Conservation (phyloP, 2,329 filamentous ascomycete species). For the Arthroderma uncinatum region DNA sequence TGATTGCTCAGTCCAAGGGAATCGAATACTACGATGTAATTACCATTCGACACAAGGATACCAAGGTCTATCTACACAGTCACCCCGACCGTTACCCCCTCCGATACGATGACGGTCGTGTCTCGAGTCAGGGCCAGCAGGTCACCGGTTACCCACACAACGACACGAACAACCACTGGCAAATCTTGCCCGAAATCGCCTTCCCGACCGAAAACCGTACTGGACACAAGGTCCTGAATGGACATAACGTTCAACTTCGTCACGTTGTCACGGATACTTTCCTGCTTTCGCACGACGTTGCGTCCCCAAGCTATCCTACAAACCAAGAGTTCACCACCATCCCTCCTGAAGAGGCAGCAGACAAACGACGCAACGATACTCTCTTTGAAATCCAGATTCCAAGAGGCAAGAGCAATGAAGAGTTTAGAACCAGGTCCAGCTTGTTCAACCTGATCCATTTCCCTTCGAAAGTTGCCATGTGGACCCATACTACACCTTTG, state of each 20-base stretch:
- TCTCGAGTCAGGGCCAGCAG: conserved; percentile 95
- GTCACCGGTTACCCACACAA: conserved; percentile 97
- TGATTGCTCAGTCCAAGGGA: conserved; percentile 74
- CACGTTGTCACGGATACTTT: conserved; percentile 77
- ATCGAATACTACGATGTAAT: conserved; percentile 87
- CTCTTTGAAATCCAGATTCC: conserved; percentile 89
- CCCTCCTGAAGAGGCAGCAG: conserved; percentile 57
- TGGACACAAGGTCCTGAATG: conserved; percentile 62
- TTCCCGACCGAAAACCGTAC: conserved; percentile 44
- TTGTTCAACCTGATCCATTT: conserved; percentile 95
- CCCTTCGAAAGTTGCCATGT: conserved; percentile 96
- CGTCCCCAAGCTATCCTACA: conserved; percentile 88
- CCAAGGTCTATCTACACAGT: conserved; percentile 90
- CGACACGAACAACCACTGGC: conserved; percentile 98
- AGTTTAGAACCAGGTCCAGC: conserved; percentile 81
- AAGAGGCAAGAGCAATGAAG: conserved; percentile 64
- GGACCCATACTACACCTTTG: conserved; percentile 91
- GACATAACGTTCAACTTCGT: conserved; percentile 74
- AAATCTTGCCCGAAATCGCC: conserved; percentile 61
- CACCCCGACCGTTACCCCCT: conserved; percentile 82
- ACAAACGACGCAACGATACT: conserved; percentile 71
- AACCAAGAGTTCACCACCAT: conserved; percentile 98
- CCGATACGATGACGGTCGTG: conserved; percentile 91
- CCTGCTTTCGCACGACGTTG: conserved; percentile 89
- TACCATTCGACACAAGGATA: conserved; percentile 89